Base-by-base conservation (phyloP, 179 eudicot genomes). In the Camellia oleifera region DNA sequence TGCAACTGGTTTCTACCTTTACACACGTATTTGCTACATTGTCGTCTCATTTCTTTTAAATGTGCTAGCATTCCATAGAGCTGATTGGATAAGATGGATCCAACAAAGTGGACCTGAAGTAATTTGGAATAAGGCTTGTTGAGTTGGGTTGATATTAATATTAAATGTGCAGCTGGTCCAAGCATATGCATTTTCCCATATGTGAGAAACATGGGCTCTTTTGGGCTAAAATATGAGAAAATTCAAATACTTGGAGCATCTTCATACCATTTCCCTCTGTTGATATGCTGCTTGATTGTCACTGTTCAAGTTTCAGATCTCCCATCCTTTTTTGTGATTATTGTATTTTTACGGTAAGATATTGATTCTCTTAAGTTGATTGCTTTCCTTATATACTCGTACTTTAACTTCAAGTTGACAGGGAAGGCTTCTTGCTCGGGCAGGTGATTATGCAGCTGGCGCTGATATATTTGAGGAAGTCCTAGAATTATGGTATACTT, bases 391-490 rank as follows among this genome's bases (percentile, higher is more conserved):
- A 76, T 84, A 74, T 83, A 88, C 80, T 80, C 85, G 82, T 85
- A 78, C 81, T 85, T 90, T 91, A 88, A 90, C 88, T 91, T 88
- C 80, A 94, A 95, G 95, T 96, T 87, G 90, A 93, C 98, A 95
- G 99, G 99, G 99, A 82, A 91, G 92, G 88, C 98, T 96, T 89
- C 98, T 94, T 87, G 98, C 98, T 82, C 90, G 83, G 88, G 91
- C 91, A 82, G 93, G 97, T 77, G 99, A 96, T 86, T 88, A 87
- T 86, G 89, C 83, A 77, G 91, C 90, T 73, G 99, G 97, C 40
- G 91, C 92, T 60, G 87, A 85, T 76, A 83, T 89, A 65, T 96
- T 92, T 81, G 88, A 91, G 87, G 86, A 87, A 87, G 90, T 96
- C 74, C 82, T 96, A 56, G 88, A 89, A 79, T 81, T 87, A 71